Conservation (phyloP, 2,329 filamentous ascomycete genomes). For the Ilyonectria mors-panacis region DNA sequence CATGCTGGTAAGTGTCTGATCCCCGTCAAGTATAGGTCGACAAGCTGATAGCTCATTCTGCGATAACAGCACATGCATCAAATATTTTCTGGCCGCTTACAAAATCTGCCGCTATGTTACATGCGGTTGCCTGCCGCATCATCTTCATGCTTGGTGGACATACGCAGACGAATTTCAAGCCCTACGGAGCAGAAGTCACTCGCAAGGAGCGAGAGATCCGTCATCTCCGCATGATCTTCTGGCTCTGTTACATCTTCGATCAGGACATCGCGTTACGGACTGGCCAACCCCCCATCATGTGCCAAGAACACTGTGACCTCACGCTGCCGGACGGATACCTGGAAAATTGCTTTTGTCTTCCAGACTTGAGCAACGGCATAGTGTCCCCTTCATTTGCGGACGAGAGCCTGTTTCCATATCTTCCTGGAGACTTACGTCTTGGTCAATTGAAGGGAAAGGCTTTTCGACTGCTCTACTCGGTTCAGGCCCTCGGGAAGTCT, state of each 20-base stretch:
- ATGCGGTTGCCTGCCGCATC: constrained; percentile 60
- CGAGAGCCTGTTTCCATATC: constrained; percentile 47
- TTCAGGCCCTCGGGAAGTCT: constrained; percentile 61
- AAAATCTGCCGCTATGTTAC: constrained; percentile 60
- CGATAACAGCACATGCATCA: constrained; percentile 58
- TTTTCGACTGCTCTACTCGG: constrained; percentile 64
- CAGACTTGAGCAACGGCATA: constrained; percentile 20
- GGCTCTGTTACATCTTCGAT: constrained; percentile 67
- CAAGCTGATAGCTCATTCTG: neutral
- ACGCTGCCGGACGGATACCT: constrained; percentile 1
- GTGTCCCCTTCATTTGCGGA: neutral
- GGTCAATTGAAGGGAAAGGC: constrained; percentile 66
- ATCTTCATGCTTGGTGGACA: constrained; percentile 66
- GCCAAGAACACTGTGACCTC: constrained; percentile 56
- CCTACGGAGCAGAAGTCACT: constrained; percentile 19
- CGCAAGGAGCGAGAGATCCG: constrained; percentile 46
- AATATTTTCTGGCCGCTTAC: constrained; percentile 60
- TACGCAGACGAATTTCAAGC: constrained; percentile 31
- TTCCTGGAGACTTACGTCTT: constrained; percentile 63
- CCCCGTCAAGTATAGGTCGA: neutral
- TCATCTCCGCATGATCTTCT: constrained; percentile 62
- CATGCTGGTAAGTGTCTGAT: constrained; percentile 58
- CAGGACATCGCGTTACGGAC: constrained; percentile 68
- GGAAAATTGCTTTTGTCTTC: constrained; percentile 37
- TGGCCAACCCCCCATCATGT: constrained; percentile 62